Conservation (phyloP, 345 rosid genomes). For the Rhizophora mangle region DNA sequence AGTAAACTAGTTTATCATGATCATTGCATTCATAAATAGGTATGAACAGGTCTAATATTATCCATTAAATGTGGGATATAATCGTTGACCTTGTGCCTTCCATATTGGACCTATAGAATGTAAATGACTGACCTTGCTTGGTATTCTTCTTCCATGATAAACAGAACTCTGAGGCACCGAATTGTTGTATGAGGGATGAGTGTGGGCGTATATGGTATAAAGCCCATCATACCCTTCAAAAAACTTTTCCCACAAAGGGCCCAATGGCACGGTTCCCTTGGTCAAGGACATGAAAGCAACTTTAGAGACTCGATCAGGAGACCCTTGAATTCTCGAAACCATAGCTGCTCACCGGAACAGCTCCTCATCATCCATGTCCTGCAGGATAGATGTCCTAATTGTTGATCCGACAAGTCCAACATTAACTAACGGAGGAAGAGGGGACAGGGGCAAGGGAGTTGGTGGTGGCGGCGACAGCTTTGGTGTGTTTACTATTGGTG, state of each 20-base stretch:
- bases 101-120: neutral
- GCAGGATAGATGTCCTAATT: neutral
- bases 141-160: slow-evolving; percentile 17
- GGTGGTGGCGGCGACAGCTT: neutral
- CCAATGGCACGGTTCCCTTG: slow-evolving; percentile 24
- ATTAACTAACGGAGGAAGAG: neutral
- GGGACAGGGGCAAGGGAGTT: neutral
- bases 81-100: too few relatives aligned
- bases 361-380: slow-evolving; percentile 26
- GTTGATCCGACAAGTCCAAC: neutral
- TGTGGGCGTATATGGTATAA: slow-evolving; percentile 15
- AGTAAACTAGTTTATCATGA: too few relatives aligned
- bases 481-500: neutral
- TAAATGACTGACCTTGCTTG: slow-evolving; percentile 26
- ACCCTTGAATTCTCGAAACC: slow-evolving; percentile 8
- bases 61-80: too few relatives aligned
- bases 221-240: slow-evolving; percentile 19
- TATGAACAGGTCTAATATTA: too few relatives aligned
- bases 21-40: too few relatives aligned
- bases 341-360: slow-evolving; percentile 26
- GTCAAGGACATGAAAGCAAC: slow-evolving; percentile 30
- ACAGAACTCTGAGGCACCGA: slow-evolving; percentile 14
- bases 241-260: slow-evolving; percentile 23
- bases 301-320: slow-evolving; percentile 3
- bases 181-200: slow-evolving; percentile 12